Evolutionary conservation across 108 stramenopile species (phyloP).

Genomic region (Nannochloropsis gaditana): DNA sequence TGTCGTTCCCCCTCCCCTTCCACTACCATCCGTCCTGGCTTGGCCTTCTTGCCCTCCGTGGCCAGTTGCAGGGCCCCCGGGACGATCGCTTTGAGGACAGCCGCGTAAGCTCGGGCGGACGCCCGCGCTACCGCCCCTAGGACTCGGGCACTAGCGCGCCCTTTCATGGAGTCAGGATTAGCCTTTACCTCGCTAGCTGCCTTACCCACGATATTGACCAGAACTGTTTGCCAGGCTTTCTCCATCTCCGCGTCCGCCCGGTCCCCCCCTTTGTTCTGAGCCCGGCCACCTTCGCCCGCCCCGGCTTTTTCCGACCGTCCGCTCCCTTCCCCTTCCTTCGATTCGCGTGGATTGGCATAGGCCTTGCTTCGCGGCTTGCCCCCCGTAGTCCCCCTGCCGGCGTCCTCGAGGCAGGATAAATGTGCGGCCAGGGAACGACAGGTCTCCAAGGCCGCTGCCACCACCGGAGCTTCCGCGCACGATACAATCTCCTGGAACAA

Average conservation of each 20-base stretch:
- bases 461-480: not conserved
- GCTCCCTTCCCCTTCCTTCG: not conserved
- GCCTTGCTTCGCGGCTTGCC: not conserved
- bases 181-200: not conserved
- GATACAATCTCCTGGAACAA: constrained; percentile 27
- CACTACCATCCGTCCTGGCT: not conserved
- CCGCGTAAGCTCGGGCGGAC: not conserved
- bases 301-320: not conserved
- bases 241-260: not conserved
- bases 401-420: not conserved
- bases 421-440: not conserved
- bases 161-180: not conserved
- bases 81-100: not conserved
- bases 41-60: not conserved
- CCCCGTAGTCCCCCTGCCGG: not conserved
- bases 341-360: not conserved
- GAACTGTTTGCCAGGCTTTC: not conserved
- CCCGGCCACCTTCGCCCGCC: not conserved
- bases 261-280: not conserved
- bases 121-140: not conserved
- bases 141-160: not conserved
- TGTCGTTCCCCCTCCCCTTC: not conserved
- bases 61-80: not conserved
- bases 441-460: not conserved
- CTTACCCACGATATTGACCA: not conserved